These are phyloP conservation scores for Metarhizium humberi DNA, from an alignment of 2,329 filamentous ascomycete species.

Conservation along the genomic window DNA sequence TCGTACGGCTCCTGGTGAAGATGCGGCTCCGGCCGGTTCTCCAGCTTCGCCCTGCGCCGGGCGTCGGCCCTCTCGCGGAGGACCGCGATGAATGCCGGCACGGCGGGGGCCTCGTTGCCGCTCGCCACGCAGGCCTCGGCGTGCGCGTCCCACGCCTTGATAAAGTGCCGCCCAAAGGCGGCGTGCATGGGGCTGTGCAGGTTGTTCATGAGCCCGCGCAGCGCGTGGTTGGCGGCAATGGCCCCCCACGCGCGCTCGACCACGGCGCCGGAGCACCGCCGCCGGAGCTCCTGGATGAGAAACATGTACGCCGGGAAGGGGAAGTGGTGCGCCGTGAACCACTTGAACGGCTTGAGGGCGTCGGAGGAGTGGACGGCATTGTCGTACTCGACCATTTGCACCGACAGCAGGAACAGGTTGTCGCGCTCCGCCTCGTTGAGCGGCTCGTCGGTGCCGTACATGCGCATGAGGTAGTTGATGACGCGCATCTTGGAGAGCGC, in stretches of 20 bases:
- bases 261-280: constrained; percentile 41
- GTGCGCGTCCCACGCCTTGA: constrained; percentile 54
- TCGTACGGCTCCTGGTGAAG: constrained; percentile 14
- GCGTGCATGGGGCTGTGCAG: constrained; percentile 47
- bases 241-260: constrained; percentile 51
- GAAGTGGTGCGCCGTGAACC: constrained; percentile 51
- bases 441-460: constrained; percentile 28
- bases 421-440: constrained; percentile 40
- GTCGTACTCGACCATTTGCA: constrained; percentile 51
- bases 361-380: constrained; percentile 44
- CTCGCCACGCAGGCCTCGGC: constrained; percentile 35
- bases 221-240: constrained; percentile 45
- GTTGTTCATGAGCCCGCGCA: constrained; percentile 38
- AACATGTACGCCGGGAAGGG: constrained; percentile 54
- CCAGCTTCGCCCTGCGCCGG: constrained; percentile 19
- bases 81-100: constrained; percentile 37
- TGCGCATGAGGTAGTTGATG: constrained; percentile 42
- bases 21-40: constrained; percentile 17
- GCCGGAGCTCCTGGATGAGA: constrained; percentile 44
- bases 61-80: constrained; percentile 36
- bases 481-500: constrained; percentile 48
- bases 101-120: constrained; percentile 29
- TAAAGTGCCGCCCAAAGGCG: constrained; percentile 46
- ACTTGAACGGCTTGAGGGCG: constrained; percentile 41
- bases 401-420: constrained; percentile 42